phyloP scores from a whole-genome alignment of 2,329 filamentous ascomycete genomes.

The Colletotrichum tabaci region DNA sequence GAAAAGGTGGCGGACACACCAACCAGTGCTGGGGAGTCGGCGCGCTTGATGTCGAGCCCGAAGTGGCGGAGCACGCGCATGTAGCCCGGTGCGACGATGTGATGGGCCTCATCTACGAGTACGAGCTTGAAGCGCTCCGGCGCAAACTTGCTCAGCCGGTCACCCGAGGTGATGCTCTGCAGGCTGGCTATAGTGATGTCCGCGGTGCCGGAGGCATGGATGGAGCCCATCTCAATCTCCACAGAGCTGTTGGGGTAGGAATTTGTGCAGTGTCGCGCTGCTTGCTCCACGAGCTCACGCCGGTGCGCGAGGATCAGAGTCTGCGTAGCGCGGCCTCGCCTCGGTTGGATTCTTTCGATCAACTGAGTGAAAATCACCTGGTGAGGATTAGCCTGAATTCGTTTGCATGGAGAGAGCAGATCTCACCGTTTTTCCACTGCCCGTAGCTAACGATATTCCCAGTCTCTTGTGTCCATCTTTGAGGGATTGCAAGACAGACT shows the following conservation, averaged over 20 bases:
- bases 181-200: conserved; percentile 97
- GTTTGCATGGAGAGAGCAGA: conserved; percentile 32
- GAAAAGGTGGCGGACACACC: conserved; percentile 89
- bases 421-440: conserved; percentile 85
- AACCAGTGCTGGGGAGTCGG: conserved; percentile 75
- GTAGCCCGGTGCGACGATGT: conserved; percentile 90
- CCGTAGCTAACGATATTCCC: conserved; percentile 89
- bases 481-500: conserved; percentile 81
- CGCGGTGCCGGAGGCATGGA: conserved; percentile 82
- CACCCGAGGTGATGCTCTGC: conserved; percentile 83
- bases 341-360: conserved; percentile 80
- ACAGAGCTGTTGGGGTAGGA: conserved; percentile 86
- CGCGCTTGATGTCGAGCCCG: conserved; percentile 65
- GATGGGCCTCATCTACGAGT: conserved; percentile 96
- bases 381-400: neutral
- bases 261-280: conserved; percentile 84
- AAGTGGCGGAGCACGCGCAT: conserved; percentile 85
- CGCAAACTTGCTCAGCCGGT: conserved; percentile 87
- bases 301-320: conserved; percentile 94
- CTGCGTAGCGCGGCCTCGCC: conserved; percentile 72
- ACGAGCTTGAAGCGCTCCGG: conserved; percentile 87
- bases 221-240: conserved; percentile 91
- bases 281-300: conserved; percentile 94
- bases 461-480: conserved; percentile 81
- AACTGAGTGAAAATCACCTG: conserved; percentile 97